Evolutionary conservation across 2,329 filamentous ascomycete genomes (phyloP).

Genomic region (Fusarium palustre): DNA sequence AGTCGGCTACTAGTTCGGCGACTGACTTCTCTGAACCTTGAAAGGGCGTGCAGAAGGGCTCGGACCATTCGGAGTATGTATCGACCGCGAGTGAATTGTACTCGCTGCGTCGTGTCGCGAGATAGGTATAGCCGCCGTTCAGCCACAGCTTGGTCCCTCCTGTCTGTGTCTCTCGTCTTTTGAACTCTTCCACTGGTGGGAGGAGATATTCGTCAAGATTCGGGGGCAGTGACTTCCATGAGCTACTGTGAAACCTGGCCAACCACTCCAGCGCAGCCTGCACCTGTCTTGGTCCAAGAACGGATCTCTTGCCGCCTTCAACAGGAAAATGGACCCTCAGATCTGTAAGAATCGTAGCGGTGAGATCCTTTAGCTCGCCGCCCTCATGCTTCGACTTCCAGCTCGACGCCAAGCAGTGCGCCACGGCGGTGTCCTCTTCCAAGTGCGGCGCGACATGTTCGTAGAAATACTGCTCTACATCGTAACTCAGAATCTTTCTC

Average conservation of each 20-base stretch:
- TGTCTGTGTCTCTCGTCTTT: conserved; percentile 40
- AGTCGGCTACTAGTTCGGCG: conserved; percentile 64
- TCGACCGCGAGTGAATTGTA: conserved; percentile 62
- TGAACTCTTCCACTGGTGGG: conserved; percentile 67
- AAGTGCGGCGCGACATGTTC: conserved; percentile 64
- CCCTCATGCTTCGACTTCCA: conserved; percentile 35
- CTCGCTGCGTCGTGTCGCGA: conserved; percentile 70
- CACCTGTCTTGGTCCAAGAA: conserved; percentile 61
- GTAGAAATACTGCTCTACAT: conserved; percentile 76
- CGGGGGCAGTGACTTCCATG: conserved; percentile 55
- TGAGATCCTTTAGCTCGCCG: conserved; percentile 54
- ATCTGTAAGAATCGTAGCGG: conserved; percentile 69
- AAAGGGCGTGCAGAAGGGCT: conserved; percentile 57
- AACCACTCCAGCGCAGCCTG: conserved; percentile 71
- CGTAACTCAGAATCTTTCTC: conserved; percentile 74
- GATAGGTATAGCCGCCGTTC: conserved; percentile 77
- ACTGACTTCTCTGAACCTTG: conserved; percentile 50
- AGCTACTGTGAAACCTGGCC: conserved; percentile 68
- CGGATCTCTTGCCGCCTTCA: conserved; percentile 64
- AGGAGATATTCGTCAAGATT: conserved; percentile 56
- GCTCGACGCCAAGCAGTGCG: conserved; percentile 62
- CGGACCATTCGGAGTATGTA: conserved; percentile 65
- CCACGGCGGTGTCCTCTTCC: conserved; percentile 58
- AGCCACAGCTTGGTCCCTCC: conserved; percentile 62
- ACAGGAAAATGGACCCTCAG: conserved; percentile 65